These are phyloP conservation scores for Prunus padus DNA, from an alignment of 306 rosid genomes.

Conservation along the genomic window DNA sequence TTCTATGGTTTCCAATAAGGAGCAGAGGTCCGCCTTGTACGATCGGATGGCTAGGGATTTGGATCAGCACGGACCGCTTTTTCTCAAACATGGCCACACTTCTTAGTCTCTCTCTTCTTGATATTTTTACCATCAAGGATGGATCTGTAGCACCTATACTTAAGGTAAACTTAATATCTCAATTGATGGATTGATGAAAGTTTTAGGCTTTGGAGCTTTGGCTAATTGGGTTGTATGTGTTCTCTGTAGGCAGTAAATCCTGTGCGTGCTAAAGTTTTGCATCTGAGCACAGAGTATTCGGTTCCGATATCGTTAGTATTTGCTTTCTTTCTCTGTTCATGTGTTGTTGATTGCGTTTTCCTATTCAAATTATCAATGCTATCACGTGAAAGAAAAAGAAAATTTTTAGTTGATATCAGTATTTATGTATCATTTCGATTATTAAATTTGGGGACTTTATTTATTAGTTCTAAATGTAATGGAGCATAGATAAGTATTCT, in stretches of 20 bases:
- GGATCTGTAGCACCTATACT: conserved; percentile 74
- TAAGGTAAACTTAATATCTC: conserved; percentile 43
- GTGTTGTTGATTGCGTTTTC: background rate
- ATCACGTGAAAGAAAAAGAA: too few species aligned
- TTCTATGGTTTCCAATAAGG: conserved; percentile 36
- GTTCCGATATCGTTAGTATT: conserved; percentile 63
- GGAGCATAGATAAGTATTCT: too few species aligned
- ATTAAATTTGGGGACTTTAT: background rate
- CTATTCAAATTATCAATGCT: background rate
- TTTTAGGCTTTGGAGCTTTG: background rate
- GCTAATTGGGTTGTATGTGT: background rate
- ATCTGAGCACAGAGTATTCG: conserved; percentile 68
- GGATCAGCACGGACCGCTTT: conserved; percentile 74
- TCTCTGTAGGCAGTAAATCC: conserved; percentile 77
- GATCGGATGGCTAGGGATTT: conserved; percentile 77
- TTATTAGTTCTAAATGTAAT: background rate
- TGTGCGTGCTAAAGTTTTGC: conserved; percentile 85
- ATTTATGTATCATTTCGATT: background rate
- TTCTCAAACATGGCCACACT: conserved; percentile 77
- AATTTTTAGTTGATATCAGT: background rate
- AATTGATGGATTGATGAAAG: background rate
- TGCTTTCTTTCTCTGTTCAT: background rate
- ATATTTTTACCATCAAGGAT: conserved; percentile 65
- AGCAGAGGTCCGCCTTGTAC: conserved; percentile 65
- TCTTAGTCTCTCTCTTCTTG: conserved; percentile 90